Evolutionary conservation across 441 rosid species (phyloP), one percentile per base, ranked within the genome.

Genomic region (Kokia cookei): DNA sequence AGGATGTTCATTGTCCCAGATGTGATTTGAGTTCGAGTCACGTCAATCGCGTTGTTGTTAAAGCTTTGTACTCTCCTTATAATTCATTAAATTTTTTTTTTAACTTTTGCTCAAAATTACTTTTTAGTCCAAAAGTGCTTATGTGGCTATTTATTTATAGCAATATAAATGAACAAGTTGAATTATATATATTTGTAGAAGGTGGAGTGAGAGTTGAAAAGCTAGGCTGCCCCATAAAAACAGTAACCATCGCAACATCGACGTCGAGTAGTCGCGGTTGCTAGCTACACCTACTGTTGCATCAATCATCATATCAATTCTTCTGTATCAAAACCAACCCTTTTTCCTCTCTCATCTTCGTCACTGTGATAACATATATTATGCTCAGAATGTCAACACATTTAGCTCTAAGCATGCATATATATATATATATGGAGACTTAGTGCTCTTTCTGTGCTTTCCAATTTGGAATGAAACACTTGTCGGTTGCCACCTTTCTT

Each of bases 231-330:
- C 67, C 29, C 15, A 24, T 17, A 26, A 14, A 24, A 73, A 81
- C 57, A 22, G 71, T 19, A 27, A 9, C 29, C 27, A 51, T 14
- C 42, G 45, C 71, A 80, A 71, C 58, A 68, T 81, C 91, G 78
- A 58, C 74, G 84, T 82, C 93, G 89, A 82, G 93, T 75, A 83
- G 87, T 87, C 89, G 93, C 91, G 81, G 32, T 65, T 19, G 53
- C 54, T 80, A 76, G 82, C 75, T 48, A n/a, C 17, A 12, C 77
- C 59, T 53, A 73, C 66, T 40, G 73, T 60, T 22, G 19, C 3
- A 22, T 5, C 17, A 10, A 42, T n/a, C 13, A 37, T 7, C 17
- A 37, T 19, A 15, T 17, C 22, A 15, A 37, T 17, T 37, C 26
- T 37, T 37, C 27, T n/a, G 15, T 6, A 58, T 32, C 9, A 14